Conservation (phyloP, 73 alveolate species). For the Paramecium bursaria region DNA sequence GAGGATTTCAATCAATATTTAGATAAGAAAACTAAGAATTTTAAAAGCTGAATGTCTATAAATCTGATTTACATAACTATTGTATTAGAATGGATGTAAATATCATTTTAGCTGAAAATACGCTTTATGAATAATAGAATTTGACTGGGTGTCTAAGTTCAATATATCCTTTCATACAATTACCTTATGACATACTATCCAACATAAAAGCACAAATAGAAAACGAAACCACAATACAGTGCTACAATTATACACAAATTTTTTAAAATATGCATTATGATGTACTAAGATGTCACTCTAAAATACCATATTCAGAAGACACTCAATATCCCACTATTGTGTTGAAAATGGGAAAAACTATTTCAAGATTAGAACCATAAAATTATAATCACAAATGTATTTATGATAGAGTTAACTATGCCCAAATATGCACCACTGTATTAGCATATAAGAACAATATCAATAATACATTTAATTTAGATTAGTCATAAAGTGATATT, state of each 20-base stretch:
- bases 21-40: background rate
- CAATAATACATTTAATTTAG: constrained; percentile 2
- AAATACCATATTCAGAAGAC: constrained; percentile 1
- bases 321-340: background rate
- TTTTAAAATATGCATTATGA: background rate
- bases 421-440: background rate
- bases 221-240: constrained; percentile 10
- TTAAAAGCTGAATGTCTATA: background rate
- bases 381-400: constrained; percentile 38
- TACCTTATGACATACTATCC: constrained; percentile 21
- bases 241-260: background rate
- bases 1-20: background rate
- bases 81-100: background rate
- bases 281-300: constrained; percentile 11
- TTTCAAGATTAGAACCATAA: background rate
- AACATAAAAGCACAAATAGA: background rate
- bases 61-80: background rate
- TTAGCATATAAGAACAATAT: background rate
- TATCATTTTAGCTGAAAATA: background rate
- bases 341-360: background rate
- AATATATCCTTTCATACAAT: background rate
- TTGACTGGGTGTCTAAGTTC: constrained; percentile 15
- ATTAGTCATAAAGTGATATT: constrained; percentile 16
- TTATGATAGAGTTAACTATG: constrained; percentile 25
- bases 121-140: background rate